Conservation (phyloP, 345 rosid species). For the Citrus hindsii region DNA sequence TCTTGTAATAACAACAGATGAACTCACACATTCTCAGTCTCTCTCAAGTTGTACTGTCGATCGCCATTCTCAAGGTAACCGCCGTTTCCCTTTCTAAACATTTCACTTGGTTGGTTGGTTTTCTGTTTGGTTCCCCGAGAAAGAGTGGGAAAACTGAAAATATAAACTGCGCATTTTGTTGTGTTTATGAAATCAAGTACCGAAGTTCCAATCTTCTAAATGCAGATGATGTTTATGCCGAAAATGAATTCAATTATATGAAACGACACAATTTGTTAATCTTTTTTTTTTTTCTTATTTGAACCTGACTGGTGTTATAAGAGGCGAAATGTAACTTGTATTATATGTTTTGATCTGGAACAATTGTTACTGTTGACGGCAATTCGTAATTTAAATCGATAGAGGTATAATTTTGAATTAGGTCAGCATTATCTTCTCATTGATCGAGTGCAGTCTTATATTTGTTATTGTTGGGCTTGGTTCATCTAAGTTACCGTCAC, state of each 20-base stretch:
- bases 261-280: no score
- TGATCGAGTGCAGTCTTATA: neutral
- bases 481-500: neutral
- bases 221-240: no score
- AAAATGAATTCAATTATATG: no score
- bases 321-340: neutral
- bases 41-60: neutral
- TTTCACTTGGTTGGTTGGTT: neutral
- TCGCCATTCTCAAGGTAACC: neutral
- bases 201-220: neutral
- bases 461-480: neutral
- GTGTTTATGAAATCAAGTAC: neutral
- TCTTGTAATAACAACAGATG: neutral
- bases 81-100: neutral
- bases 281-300: neutral
- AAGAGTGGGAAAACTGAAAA: neutral
- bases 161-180: neutral
- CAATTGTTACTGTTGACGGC: neutral
- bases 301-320: neutral
- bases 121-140: neutral
- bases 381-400: neutral
- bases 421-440: neutral
- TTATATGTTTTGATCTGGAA: neutral
- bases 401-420: neutral
- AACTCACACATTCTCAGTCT: neutral